A percentile compares a stretch with the other conserved stretches of the same genome.
These are phyloP conservation scores for Claviceps maximensis DNA, from an alignment of 2,329 filamentous ascomycete genomes.

Conservation along the genomic window DNA sequence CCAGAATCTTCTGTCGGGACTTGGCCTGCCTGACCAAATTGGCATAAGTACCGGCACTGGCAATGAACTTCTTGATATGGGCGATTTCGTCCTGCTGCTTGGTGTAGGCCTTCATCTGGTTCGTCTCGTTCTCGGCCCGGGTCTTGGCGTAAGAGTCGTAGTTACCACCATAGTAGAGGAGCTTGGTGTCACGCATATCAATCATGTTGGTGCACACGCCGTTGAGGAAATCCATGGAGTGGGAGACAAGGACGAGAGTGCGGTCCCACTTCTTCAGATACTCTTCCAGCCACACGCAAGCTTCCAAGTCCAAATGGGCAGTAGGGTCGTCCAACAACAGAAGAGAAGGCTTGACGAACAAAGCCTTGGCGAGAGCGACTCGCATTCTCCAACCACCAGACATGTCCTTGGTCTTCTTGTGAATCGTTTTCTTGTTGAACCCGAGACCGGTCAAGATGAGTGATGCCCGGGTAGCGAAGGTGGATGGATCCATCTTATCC, in stretches of 20 bases:
- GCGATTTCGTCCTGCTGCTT: slow-evolving; percentile 99
- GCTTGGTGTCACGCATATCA: slow-evolving; percentile 82
- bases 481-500: slow-evolving; percentile 97
- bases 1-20: slow-evolving; percentile 97
- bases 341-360: slow-evolving; percentile 95
- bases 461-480: slow-evolving; percentile 88
- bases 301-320: slow-evolving; percentile 97
- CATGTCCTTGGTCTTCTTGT: slow-evolving; percentile 99
- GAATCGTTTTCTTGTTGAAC: slow-evolving; percentile 95
- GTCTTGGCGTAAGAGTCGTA: slow-evolving; percentile 98
- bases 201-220: slow-evolving; percentile 98
- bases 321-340: slow-evolving; percentile 96
- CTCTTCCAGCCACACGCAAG: slow-evolving; percentile 99
- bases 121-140: slow-evolving; percentile 81
- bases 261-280: slow-evolving; percentile 99
- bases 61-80: slow-evolving; percentile 99
- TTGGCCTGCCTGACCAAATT: slow-evolving; percentile 98
- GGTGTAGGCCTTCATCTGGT: slow-evolving; percentile 97
- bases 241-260: slow-evolving; percentile 89
- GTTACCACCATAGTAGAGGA: slow-evolving; percentile 98
- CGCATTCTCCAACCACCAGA: slow-evolving; percentile 99
- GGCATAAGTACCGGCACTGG: slow-evolving; percentile 97
- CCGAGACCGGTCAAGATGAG: slow-evolving; percentile 96
- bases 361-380: slow-evolving; percentile 90
- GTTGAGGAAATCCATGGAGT: slow-evolving; percentile 98